phyloP scores from a whole-genome alignment of 257 asterid genomes.

The Leptodermis oblonga region DNA sequence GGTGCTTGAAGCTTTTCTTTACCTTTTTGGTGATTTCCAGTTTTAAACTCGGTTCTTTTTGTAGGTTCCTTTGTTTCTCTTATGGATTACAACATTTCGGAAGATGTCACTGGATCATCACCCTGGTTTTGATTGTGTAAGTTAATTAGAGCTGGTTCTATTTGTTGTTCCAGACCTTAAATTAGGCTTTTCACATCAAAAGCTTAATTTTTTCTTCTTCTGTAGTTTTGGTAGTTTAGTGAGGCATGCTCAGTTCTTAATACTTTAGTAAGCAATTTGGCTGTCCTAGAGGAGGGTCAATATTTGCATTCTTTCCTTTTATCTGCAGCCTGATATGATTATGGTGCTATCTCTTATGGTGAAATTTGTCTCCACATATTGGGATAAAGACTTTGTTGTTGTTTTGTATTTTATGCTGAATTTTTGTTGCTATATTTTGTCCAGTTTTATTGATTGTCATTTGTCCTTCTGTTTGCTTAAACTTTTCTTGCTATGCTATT shows the following conservation, averaged over 20 bases:
- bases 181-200: no score
- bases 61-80: conserved; percentile 80
- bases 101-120: conserved; percentile 83
- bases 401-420: not conserved
- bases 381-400: not conserved
- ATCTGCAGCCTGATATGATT: not conserved
- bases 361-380: not conserved
- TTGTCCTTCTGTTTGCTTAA: no score
- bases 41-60: conserved; percentile 20
- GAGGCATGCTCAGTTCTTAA: not conserved
- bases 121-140: conserved; percentile 93
- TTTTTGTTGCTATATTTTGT: not conserved
- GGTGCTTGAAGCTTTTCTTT: not conserved
- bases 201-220: not conserved
- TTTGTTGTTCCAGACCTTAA: no score
- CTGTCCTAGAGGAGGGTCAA: not conserved
- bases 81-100: conserved; percentile 66
- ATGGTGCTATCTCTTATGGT: not conserved
- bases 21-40: not conserved
- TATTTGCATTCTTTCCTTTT: not conserved
- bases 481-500: not conserved
- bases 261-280: no score
- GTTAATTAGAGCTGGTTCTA: conserved; percentile 21
- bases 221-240: not conserved
- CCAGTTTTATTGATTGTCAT: not conserved